phyloP scores from a whole-genome alignment of 1,284 basidiomycete genomes.

The Rhodotorula sp. region DNA sequence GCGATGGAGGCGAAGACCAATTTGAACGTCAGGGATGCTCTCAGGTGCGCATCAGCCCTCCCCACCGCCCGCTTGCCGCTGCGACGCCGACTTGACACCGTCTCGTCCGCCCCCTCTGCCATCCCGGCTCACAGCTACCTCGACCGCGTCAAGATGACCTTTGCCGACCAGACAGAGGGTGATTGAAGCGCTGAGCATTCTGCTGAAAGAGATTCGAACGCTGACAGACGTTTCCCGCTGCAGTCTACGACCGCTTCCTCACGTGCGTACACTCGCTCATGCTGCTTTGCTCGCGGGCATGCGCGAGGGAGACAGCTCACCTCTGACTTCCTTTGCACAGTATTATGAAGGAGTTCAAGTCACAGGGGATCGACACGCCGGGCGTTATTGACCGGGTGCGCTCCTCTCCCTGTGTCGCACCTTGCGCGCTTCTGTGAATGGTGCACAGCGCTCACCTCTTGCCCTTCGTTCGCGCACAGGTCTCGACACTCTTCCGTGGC shows the following conservation, averaged over 20 bases:
- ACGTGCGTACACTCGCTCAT: slow-evolving; percentile 11
- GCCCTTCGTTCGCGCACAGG: slow-evolving; percentile 47
- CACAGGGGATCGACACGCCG: slow-evolving; percentile 94
- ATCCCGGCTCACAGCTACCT: slow-evolving; percentile 33
- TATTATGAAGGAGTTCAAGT: slow-evolving; percentile 83
- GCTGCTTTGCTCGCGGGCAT: background rate
- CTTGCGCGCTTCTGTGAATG: background rate
- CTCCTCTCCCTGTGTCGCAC: no score
- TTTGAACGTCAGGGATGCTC: slow-evolving; percentile 35
- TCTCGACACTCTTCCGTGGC: slow-evolving; percentile 90
- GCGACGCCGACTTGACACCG: background rate
- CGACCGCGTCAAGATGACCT: slow-evolving; percentile 41
- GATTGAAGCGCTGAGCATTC: background rate
- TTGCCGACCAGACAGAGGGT: slow-evolving; percentile 39
- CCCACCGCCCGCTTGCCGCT: background rate
- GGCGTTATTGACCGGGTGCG: slow-evolving; percentile 83
- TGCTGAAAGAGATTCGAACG: no score
- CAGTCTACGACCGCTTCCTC: slow-evolving; percentile 41
- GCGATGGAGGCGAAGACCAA: slow-evolving; percentile 21
- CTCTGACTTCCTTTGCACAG: background rate
- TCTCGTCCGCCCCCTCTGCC: background rate
- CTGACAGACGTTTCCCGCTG: background rate
- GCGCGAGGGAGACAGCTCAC: background rate
- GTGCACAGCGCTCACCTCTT: background rate
- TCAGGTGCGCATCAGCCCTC: slow-evolving; percentile 7